Percentiles rank a stretch among this genome's conserved stretches.
phyloP scores from a whole-genome alignment of 139 green algal species.

The Tetradesmus obliquus region DNA sequence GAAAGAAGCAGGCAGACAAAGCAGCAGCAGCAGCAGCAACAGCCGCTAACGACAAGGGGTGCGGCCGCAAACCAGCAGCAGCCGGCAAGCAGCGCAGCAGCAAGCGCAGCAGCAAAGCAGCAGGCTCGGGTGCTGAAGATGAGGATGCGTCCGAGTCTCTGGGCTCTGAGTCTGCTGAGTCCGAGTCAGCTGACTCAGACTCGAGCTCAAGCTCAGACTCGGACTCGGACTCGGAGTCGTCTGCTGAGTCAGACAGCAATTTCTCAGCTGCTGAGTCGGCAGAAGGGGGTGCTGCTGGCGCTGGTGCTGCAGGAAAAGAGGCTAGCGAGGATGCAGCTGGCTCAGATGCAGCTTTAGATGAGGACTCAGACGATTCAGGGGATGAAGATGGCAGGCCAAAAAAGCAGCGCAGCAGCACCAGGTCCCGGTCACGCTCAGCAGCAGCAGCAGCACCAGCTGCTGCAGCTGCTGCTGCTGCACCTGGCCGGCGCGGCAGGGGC shows the following conservation, averaged over 20 bases:
- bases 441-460: not conserved
- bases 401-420: not conserved
- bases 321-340: not conserved
- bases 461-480: not conserved
- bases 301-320: not conserved
- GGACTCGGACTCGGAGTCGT: not conserved
- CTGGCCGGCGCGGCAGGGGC: too few species aligned
- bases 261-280: not conserved
- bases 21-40: not conserved
- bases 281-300: not conserved
- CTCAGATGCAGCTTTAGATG: not conserved
- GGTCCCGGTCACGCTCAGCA: not conserved
- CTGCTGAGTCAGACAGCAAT: conserved; percentile 16
- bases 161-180: not conserved
- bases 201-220: not conserved
- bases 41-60: not conserved
- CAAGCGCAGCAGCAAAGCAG: not conserved
- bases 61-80: not conserved
- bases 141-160: not conserved
- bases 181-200: not conserved
- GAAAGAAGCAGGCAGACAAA: not conserved
- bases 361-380: not conserved
- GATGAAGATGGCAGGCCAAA: not conserved
- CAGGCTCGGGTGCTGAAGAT: not conserved
- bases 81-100: not conserved